Evolutionary conservation across 2,329 filamentous ascomycete species (phyloP), one percentile per base, ranked within the genome.

Genomic region (Clarireedia sp.): DNA sequence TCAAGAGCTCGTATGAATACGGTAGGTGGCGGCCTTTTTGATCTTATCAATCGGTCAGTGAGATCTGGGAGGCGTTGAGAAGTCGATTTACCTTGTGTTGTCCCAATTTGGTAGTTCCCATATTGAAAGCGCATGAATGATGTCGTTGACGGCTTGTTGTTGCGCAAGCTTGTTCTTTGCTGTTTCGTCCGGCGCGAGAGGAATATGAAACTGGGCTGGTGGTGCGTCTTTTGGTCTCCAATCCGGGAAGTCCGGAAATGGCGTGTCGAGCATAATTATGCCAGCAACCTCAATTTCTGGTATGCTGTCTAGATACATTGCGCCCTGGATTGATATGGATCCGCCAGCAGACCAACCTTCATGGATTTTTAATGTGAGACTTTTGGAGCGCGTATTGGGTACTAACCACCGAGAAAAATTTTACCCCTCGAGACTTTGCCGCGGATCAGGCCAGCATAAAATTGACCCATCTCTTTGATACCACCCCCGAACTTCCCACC

Each of bases 51-150:
- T 47, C 16, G 1, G 12, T 52, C 10, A 10, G 26, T 9, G 44
- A 16, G 14, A 29, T n/a, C 5, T 9, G 10, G 0, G 12, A n/a
- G 10, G 17, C 1, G 4, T 47, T 37, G 0, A 26, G 17, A 26
- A 5, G 9, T 1, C 9, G 33, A 52, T 7, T 2, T 46, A 46
- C 41, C 41, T 52, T 52, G 19, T 26, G 33, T 52, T 24, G 2
- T 46, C 50, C 50, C 50, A 52, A 47, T 9, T 52, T 33, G 50
- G 50, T 16, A 37, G 14, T 21, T 52, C 40, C 50, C 50, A 52
- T 2, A 38, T 29, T 17, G 50, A 52, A 2, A 52, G 41, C 21
- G 50, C 50, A 19, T 46, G 29, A 17, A 52, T 52, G 19, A 52
- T 52, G 37, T 52, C 29, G 36, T 52, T 52, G 10, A 52, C 29